phyloP scores from a whole-genome alignment of 73 alveolate genomes.

The Urostyla sp. region DNA sequence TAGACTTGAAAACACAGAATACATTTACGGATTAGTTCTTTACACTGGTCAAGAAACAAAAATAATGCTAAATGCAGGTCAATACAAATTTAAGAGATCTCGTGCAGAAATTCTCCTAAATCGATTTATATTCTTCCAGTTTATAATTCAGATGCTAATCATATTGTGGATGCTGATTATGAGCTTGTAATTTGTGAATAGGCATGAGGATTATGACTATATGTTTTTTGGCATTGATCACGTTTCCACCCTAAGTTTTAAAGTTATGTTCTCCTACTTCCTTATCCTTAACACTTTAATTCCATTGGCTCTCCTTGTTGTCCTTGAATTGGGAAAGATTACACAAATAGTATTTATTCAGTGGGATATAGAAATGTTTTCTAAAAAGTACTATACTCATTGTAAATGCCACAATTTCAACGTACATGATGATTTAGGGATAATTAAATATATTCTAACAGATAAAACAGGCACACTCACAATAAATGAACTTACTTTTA shows the following conservation, averaged over 20 bases:
- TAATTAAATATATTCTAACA: conserved; percentile 86
- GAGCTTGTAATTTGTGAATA: neutral
- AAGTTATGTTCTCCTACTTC: conserved; percentile 70
- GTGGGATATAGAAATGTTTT: conserved; percentile 65
- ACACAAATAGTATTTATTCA: conserved; percentile 82
- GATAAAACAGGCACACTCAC: conserved; percentile 98
- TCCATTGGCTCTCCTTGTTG: conserved; percentile 93
- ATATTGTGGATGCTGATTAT: neutral
- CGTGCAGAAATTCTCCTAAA: conserved; percentile 2
- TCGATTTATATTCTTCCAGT: neutral
- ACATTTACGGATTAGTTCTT: neutral
- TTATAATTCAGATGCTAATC: neutral
- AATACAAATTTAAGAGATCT: conserved; percentile 19
- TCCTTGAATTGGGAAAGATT: conserved; percentile 93
- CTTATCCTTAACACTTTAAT: conserved; percentile 88
- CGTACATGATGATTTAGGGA: conserved; percentile 95
- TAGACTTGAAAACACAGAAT: neutral
- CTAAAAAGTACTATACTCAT: neutral
- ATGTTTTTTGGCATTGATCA: conserved; percentile 8
- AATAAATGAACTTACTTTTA: conserved; percentile 65
- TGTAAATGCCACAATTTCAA: conserved; percentile 6
- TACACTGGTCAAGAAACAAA: conserved; percentile 23
- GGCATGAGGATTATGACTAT: neutral
- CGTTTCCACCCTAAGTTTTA: neutral
- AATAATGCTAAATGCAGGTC: conserved; percentile 18